Base-by-base conservation (phyloP, 2,329 filamentous ascomycete species). In the Pseudogymnoascus pannorum region DNA sequence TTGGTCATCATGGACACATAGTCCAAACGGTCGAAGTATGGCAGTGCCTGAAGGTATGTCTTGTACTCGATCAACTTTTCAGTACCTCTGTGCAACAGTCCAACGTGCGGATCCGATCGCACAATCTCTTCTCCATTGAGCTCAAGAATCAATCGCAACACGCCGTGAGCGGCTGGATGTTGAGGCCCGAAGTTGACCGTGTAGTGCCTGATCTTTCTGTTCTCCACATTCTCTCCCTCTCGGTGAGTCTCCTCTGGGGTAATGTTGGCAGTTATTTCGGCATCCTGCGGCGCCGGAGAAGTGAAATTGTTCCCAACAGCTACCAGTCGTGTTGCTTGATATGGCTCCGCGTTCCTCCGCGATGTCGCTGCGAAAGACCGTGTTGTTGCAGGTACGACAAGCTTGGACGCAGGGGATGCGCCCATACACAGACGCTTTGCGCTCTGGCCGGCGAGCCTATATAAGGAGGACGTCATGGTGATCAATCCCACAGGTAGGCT, bases 1-100 rank as follows among this genome's bases (percentile, higher is more conserved):
- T 99, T 99, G 72, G 94, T 99, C 94, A 99, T 99, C 95, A 99
- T 99, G 72, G 92, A 97, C 69, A 97, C 92, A 77, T 99, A 99
- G 78, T 99, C 94, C 75, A 99, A 83, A 70, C 94, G 91, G 79
- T 99, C 94, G 75, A 99, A 99, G 81, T 99, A 99, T 61, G 94
- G 94, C 73, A 99, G 81, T 62, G 94, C 94, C 81, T 99, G 94
- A 72, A 97, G 84, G 74, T 99, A 99, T 70, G 93, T 96, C 84
- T 96, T 97, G 85, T 99, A 99, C 82, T 99, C 94, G 78, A 97
- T 97, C 78, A 99, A 86, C 84, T 99, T 99, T 83, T 99, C 94
- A 65, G 94, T 99, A 69, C 94, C 94, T 71, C 94, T 87, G 77
- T 99, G 94, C 72, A 99, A 84, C 75, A 99, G 81, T 62, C 94